Evolutionary conservation across 768 basidiomycete species (phyloP), one percentile per base, ranked within the genome.

Genomic region (Crucibulum laeve): DNA sequence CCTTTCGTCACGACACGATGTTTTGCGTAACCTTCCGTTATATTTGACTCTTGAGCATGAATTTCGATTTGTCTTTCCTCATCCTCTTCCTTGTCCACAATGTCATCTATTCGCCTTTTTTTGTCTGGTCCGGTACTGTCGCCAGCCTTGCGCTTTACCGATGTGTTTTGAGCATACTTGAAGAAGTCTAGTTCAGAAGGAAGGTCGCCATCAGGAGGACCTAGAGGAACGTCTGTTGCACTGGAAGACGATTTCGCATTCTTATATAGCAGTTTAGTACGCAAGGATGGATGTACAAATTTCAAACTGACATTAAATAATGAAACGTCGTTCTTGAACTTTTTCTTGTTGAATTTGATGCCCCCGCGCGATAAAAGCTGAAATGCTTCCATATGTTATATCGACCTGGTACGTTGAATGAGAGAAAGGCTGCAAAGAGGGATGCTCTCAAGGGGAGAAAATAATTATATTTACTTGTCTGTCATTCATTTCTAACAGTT

Each of bases 161-260:
- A 51, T 14, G 68, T 69, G 19, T 73, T 76, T 49, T 80, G 74
- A 2, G 87, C 82, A 48, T 91, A 91, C 54, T 86, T 91, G 68
- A 97, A 98, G 63, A 95, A 94, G 61, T 98, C 91, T 5, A 97
- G 74, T 54, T 87, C 89, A 1, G 70, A 52, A 1, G 87, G 92
- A 35, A 93, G 74, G 45, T 76, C 77, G 6, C 65, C 69, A 45
- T 48, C 49, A 55, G 24, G 46, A 47, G 46, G 57, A 52, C 56
- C 48, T 53, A 47, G 51, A 25, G 44, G 41, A 55, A 45, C 43
- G 35, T 47, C 42, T 40, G 50, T 41, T 23, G 24, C 17, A 10
- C 33, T 14, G 5, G 25, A 21, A 5, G 10, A 14, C 35, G 11
- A 28, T 36, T 53, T 55, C n/a, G 51, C 28, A 36, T 55, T 51